phyloP scores from a whole-genome alignment of 148 eudicot genomes.

The Rhododendron henanense region DNA sequence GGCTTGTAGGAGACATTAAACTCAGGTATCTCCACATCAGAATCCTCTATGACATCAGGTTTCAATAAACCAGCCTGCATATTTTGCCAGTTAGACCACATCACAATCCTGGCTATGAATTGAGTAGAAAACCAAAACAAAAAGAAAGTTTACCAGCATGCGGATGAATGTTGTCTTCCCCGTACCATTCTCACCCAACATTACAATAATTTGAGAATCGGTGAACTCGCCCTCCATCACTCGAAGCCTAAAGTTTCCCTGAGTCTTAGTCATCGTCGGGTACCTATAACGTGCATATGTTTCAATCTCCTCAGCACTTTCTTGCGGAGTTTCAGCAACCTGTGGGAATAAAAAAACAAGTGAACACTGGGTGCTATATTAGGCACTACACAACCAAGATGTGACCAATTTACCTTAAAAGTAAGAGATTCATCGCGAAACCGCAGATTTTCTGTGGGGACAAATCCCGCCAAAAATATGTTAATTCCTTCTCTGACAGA shows the following conservation, averaged over 20 bases:
- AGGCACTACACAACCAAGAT: not conserved
- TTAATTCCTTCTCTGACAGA: slow-evolving; percentile 99
- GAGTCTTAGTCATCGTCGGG: slow-evolving; percentile 84
- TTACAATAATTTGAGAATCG: slow-evolving; percentile 90
- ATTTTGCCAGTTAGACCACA: not conserved
- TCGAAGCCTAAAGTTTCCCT: slow-evolving; percentile 73
- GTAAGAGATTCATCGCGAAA: slow-evolving; percentile 96
- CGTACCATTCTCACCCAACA: slow-evolving; percentile 98
- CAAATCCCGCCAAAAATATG: slow-evolving; percentile 91
- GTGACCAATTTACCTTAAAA: slow-evolving; percentile 58
- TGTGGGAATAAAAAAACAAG: slow-evolving; percentile 20
- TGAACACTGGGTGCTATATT: not conserved
- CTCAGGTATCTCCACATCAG: slow-evolving; percentile 81
- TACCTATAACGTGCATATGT: slow-evolving; percentile 87
- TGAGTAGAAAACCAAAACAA: not conserved
- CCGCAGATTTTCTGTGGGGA: slow-evolving; percentile 91
- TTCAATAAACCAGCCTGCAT: slow-evolving; percentile 87
- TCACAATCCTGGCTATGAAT: not conserved
- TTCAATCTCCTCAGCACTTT: slow-evolving; percentile 81
- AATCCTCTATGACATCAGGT: slow-evolving; percentile 70
- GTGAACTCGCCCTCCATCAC: slow-evolving; percentile 91
- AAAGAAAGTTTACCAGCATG: slow-evolving; percentile 64
- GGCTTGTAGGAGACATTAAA: slow-evolving; percentile 95
- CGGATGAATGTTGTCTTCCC: slow-evolving; percentile 95
- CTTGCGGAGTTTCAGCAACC: slow-evolving; percentile 95